These are phyloP conservation scores for Penicillium bialowiezense DNA, from an alignment of 495 filamentous ascomycete genomes.

Conservation along the genomic window DNA sequence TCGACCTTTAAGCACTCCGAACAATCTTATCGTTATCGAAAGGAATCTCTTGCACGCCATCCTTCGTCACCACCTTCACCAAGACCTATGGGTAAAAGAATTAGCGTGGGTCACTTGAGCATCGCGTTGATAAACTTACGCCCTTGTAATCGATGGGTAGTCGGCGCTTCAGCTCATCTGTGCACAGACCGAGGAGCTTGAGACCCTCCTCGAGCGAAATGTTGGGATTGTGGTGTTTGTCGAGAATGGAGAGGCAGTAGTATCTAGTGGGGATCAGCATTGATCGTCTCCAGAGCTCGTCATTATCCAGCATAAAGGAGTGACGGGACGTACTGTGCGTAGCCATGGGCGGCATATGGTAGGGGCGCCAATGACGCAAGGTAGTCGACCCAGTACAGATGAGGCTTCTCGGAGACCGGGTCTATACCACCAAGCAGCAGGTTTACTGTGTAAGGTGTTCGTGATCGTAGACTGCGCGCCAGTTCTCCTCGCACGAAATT, in stretches of 20 bases:
- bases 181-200: constrained; percentile 89
- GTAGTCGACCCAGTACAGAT: constrained; percentile 96
- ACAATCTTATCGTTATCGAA: constrained; percentile 77
- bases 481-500: constrained; percentile 92
- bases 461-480: constrained; percentile 81
- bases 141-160: constrained; percentile 99
- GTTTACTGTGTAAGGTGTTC: constrained; percentile 94
- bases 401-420: constrained; percentile 79
- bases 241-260: constrained; percentile 92
- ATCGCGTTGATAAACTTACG: constrained; percentile 34
- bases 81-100: constrained; percentile 48
- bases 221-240: constrained; percentile 97
- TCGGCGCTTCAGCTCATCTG: constrained; percentile 91
- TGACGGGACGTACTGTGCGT: constrained; percentile 76
- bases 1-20: constrained; percentile 55
- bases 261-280: constrained; percentile 54
- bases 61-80: constrained; percentile 92
- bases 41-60: constrained; percentile 77
- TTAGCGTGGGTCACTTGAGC: neutral
- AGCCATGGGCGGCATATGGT: constrained; percentile 96
- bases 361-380: constrained; percentile 82
- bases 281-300: neutral
- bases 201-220: constrained; percentile 83
- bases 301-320: neutral
- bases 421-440: constrained; percentile 90